Conservation (phyloP, 441 rosid genomes). For the Euphorbia celastroides region DNA sequence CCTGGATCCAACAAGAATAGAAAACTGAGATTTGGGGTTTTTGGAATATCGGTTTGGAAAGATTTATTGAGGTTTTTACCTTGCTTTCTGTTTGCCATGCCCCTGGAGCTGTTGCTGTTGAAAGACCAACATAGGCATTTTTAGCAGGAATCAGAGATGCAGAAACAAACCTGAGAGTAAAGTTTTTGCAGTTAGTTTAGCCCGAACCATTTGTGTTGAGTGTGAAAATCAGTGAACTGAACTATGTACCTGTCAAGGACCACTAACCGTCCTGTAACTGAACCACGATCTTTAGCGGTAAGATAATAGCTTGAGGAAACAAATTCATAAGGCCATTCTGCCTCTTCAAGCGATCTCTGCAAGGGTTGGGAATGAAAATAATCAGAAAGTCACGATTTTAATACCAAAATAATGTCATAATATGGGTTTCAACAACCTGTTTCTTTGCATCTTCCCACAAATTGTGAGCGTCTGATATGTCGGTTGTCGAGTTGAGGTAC, state of each 20-base stretch:
- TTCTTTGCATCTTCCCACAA: constrained; percentile 53
- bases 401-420: background rate
- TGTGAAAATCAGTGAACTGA: background rate
- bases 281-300: constrained; percentile 35
- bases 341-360: constrained; percentile 37
- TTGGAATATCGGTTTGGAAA: background rate
- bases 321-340: constrained; percentile 52
- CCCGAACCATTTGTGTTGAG: background rate
- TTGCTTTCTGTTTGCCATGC: constrained; percentile 56
- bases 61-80: constrained; percentile 22
- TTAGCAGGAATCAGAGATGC: constrained; percentile 32
- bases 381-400: background rate
- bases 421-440: constrained; percentile 27
- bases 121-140: constrained; percentile 44
- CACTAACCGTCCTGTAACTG: constrained; percentile 33
- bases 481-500: constrained; percentile 33
- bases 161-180: constrained; percentile 24
- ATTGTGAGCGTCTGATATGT: constrained; percentile 21
- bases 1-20: constrained; percentile 18
- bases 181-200: background rate
- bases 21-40: background rate
- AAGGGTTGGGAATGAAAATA: background rate
- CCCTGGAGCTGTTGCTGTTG: constrained; percentile 38
- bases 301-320: constrained; percentile 42
- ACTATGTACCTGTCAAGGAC: constrained; percentile 39